Conservation (phyloP, 805 yeast species). For the Myxozyma udenii region DNA sequence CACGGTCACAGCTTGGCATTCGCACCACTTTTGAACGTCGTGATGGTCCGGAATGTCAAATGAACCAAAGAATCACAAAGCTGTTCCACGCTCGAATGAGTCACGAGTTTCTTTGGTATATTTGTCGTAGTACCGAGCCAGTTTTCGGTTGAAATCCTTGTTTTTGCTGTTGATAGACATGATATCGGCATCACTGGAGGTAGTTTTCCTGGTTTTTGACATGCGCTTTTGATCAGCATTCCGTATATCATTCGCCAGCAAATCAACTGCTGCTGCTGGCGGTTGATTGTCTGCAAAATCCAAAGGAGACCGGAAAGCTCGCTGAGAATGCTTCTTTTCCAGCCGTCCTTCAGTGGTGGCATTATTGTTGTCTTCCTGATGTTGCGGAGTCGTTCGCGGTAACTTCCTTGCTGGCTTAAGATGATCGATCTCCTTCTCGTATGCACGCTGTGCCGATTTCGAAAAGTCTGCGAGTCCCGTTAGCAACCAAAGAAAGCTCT, state of each 20-base stretch:
- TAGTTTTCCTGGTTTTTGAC: slow-evolving; percentile 37
- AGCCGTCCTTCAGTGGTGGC: no score
- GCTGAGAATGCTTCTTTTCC: no score
- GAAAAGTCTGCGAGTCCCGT: slow-evolving; percentile 42
- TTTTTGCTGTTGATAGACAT: slow-evolving; percentile 63
- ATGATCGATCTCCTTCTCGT: slow-evolving; percentile 50
- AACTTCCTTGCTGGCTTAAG: slow-evolving; percentile 41
- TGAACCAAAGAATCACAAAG: slow-evolving; percentile 34
- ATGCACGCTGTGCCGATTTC: slow-evolving; percentile 59
- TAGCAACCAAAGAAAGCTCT: neutral
- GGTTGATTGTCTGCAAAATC: slow-evolving; percentile 42
- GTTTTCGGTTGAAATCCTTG: slow-evolving; percentile 67
- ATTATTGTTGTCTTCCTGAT: no score
- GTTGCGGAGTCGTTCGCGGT: no score
- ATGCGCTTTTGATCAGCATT: slow-evolving; percentile 41
- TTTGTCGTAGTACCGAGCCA: slow-evolving; percentile 55
- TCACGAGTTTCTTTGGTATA: slow-evolving; percentile 40
- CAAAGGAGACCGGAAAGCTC: no score
- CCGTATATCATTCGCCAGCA: slow-evolving; percentile 35
- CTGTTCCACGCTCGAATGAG: slow-evolving; percentile 41
- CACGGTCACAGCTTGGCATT: no score
- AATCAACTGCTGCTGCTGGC: slow-evolving; percentile 37
- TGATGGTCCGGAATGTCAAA: no score
- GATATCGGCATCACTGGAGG: slow-evolving; percentile 42
- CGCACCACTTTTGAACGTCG: no score